Conservation (phyloP, 306 rosid species). For the Fragaria ananassa region DNA sequence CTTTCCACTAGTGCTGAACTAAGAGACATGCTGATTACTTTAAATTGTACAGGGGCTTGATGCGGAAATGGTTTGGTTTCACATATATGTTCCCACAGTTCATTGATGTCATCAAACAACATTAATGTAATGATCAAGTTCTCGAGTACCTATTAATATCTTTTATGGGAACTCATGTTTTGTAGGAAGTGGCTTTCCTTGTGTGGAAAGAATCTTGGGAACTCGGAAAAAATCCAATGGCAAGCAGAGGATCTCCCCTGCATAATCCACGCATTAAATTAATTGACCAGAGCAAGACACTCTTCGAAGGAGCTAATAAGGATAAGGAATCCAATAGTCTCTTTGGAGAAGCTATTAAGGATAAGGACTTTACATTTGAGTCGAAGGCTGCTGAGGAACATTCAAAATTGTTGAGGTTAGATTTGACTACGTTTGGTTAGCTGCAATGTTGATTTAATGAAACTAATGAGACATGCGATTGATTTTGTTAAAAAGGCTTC, state of each 20-base stretch:
- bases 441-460: constrained; percentile 1
- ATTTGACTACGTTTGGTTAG: constrained; percentile 19
- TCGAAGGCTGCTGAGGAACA: constrained; percentile 97
- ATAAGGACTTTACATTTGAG: constrained; percentile 82
- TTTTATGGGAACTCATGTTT: constrained; percentile 7
- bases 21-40: background rate
- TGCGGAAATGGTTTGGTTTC: background rate
- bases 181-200: constrained; percentile 91
- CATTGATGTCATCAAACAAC: background rate
- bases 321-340: constrained; percentile 69
- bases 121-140: background rate
- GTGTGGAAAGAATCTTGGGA: constrained; percentile 98
- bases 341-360: constrained; percentile 52
- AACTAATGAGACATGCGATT: constrained; percentile 11
- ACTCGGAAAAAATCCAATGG: constrained; percentile 86
- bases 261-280: constrained; percentile 91
- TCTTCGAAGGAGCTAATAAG: constrained; percentile 58
- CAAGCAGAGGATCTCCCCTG: constrained; percentile 92
- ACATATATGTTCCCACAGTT: background rate
- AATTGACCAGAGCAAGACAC: constrained; percentile 70
- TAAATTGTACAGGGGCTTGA: background rate
- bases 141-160: background rate
- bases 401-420: constrained; percentile 80
- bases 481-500: constrained; percentile 16
- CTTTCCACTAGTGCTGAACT: background rate